Conservation (phyloP, 2,329 filamentous ascomycete species). For the Volutella citrinella region DNA sequence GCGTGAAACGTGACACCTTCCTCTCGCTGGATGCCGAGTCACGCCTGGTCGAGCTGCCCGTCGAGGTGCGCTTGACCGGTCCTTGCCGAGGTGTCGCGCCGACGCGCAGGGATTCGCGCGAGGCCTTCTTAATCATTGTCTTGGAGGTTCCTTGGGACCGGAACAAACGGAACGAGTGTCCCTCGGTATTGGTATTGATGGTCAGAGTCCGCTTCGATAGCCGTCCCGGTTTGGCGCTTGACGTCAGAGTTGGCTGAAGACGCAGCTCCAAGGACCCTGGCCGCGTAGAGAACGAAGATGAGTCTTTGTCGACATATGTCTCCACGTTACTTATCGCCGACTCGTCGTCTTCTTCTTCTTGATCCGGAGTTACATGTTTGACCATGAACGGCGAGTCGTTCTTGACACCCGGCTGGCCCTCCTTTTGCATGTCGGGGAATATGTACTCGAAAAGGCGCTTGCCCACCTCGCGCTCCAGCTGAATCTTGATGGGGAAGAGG, state of each 20-base stretch:
- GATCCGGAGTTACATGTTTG: conserved; percentile 33
- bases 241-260: conserved; percentile 76
- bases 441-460: conserved; percentile 96
- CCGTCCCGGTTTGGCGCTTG: conserved; percentile 40
- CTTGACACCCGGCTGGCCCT: conserved; percentile 42
- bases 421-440: conserved; percentile 78
- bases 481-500: conserved; percentile 87
- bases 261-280: conserved; percentile 77
- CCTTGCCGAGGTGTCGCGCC: conserved; percentile 38
- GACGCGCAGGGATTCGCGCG: conserved; percentile 53
- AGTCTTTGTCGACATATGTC: conserved; percentile 41
- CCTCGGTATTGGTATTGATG: conserved; percentile 44
- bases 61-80: conserved; percentile 42
- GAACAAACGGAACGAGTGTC: conserved; percentile 52
- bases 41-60: conserved; percentile 40
- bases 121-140: conserved; percentile 49
- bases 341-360: conserved; percentile 50
- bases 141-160: conserved; percentile 41
- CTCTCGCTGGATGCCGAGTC: conserved; percentile 40
- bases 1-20: conserved; percentile 53
- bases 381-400: conserved; percentile 60
- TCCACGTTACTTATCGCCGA: conserved; percentile 36
- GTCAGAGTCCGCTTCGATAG: conserved; percentile 46
- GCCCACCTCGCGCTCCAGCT: conserved; percentile 88
- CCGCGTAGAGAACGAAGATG: conserved; percentile 54